Evolutionary conservation across 352 stramenopile species (phyloP), one percentile per base, ranked within the genome.

Genomic region (Phytopythium litorale): DNA sequence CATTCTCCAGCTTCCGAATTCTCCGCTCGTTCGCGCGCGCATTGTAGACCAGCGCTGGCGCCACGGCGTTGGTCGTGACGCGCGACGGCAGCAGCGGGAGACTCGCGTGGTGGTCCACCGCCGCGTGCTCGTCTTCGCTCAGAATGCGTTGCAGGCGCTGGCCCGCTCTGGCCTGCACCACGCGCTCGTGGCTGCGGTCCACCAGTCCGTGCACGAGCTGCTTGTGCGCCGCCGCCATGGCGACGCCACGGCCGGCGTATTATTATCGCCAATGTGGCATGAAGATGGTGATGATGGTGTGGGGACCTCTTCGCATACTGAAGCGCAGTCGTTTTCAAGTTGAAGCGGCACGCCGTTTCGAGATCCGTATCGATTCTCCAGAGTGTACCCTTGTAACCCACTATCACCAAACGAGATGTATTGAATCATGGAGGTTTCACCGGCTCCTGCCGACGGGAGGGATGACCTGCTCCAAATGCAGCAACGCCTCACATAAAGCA

Each of bases 121-220:
- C 50, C 25, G 28, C 3, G 48, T 28, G 33, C 48, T 37, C 48
- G 13, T 37, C 48, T 2, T 54, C 48, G 12, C 77, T 61, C 49
- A 86, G 60, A 21, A 86, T 73, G 21, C 72, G 60, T 8, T 69
- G 38, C 11, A 89, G 67, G 38, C 70, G 79, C 56, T 76, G 75
- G 7, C 81, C 81, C 0, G 81, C 76, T 2, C 78, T 77, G 50
- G 85, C 77, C 53, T 86, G 77, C 46, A 73, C 65, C 12, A 88
- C 73, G 33, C 81, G 76, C 43, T 87, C 75, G 45, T 67, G 67
- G 28, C 81, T 90, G 60, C 78, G 69, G 53, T 88, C 73, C n/a
- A 90, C 67, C 25, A 90, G 70, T 23, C 78, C 75, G 58, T 78
- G 81, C 46, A 88, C 73, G 23, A 88, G 65, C 45, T 75, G 69